These are phyloP conservation scores for Populus davidiana DNA, from an alignment of 345 rosid genomes.

Conservation along the genomic window DNA sequence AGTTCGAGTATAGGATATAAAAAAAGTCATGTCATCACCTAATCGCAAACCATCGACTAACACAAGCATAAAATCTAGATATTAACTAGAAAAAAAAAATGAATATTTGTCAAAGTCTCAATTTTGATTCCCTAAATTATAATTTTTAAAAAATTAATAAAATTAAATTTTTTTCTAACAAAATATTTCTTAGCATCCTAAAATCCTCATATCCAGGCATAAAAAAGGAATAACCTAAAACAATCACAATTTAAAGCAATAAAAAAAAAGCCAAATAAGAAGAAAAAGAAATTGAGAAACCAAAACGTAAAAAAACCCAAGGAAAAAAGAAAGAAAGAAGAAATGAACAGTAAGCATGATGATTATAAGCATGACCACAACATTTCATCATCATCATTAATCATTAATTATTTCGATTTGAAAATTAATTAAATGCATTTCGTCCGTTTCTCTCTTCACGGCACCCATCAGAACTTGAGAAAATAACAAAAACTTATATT, in stretches of 20 bases:
- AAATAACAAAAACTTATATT: background rate
- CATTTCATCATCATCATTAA: constrained; percentile 47
- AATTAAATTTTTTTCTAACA: background rate
- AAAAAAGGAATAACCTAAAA: too few species aligned
- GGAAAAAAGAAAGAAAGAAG: background rate
- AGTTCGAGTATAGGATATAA: too few species aligned
- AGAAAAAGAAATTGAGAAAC: too few species aligned
- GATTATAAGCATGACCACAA: constrained; percentile 63
- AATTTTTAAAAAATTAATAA: too few species aligned
- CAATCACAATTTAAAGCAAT: background rate
- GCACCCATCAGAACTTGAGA: background rate
- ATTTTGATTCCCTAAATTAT: too few species aligned
- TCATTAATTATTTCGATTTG: constrained; percentile 4
- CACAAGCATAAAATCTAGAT: too few species aligned
- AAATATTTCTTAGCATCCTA: background rate
- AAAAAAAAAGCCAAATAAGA: too few species aligned
- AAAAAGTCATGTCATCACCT: too few species aligned
- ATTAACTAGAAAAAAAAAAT: too few species aligned
- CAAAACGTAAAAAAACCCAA: background rate
- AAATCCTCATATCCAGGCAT: background rate
- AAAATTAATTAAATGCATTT: background rate
- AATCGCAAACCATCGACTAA: too few species aligned
- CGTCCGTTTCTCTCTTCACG: background rate
- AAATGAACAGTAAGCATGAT: constrained; percentile 1
- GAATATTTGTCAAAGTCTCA: too few species aligned